phyloP scores from a whole-genome alignment of 2,329 filamentous ascomycete species.

The Akanthomyces lecanii region DNA sequence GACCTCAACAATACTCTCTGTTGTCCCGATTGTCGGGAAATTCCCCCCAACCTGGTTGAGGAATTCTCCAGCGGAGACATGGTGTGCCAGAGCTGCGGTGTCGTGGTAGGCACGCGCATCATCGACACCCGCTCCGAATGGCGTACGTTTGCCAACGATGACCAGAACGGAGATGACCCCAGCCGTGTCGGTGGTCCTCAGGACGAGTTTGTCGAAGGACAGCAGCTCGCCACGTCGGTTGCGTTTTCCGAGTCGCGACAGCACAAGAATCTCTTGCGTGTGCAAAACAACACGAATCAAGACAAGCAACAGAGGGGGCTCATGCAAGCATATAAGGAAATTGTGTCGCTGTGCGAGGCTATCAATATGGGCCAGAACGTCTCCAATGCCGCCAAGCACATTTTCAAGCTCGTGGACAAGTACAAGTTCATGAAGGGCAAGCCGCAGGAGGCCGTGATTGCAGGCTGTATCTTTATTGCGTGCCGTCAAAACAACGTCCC shows the following conservation, averaged over 20 bases:
- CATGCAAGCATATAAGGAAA: constrained; percentile 82
- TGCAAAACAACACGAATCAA: constrained; percentile 78
- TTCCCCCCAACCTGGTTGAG: constrained; percentile 87
- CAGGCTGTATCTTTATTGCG: constrained; percentile 95
- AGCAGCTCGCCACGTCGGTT: constrained; percentile 84
- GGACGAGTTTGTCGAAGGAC: constrained; percentile 84
- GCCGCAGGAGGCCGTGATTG: constrained; percentile 87
- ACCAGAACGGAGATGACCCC: constrained; percentile 92
- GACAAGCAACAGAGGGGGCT: constrained; percentile 82
- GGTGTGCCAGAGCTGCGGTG: constrained; percentile 85
- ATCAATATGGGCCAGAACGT: constrained; percentile 78
- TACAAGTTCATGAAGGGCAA: constrained; percentile 94
- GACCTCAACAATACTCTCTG: constrained; percentile 83
- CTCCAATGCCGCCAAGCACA: constrained; percentile 85
- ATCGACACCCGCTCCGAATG: constrained; percentile 97
- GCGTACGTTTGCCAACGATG: constrained; percentile 98
- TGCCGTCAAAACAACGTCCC: constrained; percentile 85
- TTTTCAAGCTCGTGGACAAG: constrained; percentile 93
- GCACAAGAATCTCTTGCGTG: constrained; percentile 71
- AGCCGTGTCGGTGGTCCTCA: constrained; percentile 95
- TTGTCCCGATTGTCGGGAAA: constrained; percentile 87
- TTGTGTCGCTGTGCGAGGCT: constrained; percentile 79
- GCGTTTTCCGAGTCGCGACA: constrained; percentile 73
- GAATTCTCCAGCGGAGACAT: constrained; percentile 91
- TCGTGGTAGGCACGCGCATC: constrained; percentile 85